These are phyloP conservation scores for Annona squamosa DNA, from an alignment of 164 flowering plant genomes.

Conservation along the genomic window DNA sequence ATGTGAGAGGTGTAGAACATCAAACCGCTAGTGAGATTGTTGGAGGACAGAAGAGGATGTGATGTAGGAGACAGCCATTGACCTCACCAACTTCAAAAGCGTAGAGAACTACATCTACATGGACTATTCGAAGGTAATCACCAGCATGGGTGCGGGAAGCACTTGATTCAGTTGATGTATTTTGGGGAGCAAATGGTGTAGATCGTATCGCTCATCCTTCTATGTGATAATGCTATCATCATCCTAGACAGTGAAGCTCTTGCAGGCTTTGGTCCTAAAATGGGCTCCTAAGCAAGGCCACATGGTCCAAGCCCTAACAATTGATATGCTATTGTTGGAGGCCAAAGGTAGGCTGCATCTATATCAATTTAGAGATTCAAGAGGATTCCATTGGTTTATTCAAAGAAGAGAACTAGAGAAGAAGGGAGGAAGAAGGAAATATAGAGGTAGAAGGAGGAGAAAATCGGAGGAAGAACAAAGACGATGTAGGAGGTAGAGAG, in stretches of 20 bases:
- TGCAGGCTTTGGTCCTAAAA: constrained; percentile 71
- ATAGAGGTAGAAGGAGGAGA: too few relatives aligned
- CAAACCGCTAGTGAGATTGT: constrained; percentile 55
- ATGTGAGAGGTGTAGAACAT: constrained; percentile 49
- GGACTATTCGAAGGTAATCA: constrained; percentile 63
- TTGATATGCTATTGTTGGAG: constrained; percentile 43
- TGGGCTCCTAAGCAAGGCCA: constrained; percentile 59
- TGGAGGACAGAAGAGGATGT: constrained; percentile 62
- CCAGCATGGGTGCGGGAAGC: constrained; percentile 53
- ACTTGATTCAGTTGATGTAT: constrained; percentile 58
- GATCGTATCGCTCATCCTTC: constrained; percentile 36
- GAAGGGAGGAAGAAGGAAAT: too few relatives aligned
- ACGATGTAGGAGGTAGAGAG: too few relatives aligned
- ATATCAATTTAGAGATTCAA: constrained; percentile 65
- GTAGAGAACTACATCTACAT: constrained; percentile 55
- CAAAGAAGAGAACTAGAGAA: not conserved
- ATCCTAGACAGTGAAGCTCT: constrained; percentile 67
- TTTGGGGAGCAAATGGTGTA: constrained; percentile 68
- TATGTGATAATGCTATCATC: constrained; percentile 52
- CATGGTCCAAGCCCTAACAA: constrained; percentile 28
- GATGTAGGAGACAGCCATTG: constrained; percentile 45
- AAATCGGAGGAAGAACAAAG: too few relatives aligned
- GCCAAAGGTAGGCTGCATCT: constrained; percentile 61
- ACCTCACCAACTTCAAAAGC: constrained; percentile 63
- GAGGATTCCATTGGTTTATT: constrained; percentile 23